phyloP scores from a whole-genome alignment of 73 alveolate species.

The Paramecium bursaria region DNA sequence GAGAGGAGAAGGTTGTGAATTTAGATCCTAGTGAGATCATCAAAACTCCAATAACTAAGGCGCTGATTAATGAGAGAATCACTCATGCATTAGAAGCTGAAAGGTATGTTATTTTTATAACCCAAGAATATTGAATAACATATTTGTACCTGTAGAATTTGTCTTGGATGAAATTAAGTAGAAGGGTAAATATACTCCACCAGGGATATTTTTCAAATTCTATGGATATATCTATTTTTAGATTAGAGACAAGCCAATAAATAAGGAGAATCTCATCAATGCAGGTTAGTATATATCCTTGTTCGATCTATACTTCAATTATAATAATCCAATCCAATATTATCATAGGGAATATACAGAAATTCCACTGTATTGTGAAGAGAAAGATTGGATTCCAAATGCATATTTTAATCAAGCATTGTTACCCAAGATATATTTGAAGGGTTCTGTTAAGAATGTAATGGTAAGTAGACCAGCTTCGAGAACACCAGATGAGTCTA shows the following conservation, averaged over 20 bases:
- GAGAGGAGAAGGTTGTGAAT: constrained; percentile 18
- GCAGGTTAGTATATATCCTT: constrained; percentile 40
- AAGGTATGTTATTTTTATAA: not conserved
- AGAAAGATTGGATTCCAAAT: constrained; percentile 36
- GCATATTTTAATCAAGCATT: not conserved
- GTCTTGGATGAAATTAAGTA: constrained; percentile 40
- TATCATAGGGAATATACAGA: constrained; percentile 27
- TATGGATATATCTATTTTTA: constrained; percentile 54
- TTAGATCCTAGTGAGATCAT: constrained; percentile 13
- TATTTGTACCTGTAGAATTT: constrained; percentile 36
- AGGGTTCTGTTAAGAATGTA: constrained; percentile 22
- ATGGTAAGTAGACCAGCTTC: not conserved
- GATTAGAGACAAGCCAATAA: constrained; percentile 45
- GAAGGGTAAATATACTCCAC: constrained; percentile 55
- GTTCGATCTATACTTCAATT: constrained; percentile 49
- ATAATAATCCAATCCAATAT: constrained; percentile 11
- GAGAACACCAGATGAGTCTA: constrained; percentile 32
- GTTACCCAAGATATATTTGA: constrained; percentile 3
- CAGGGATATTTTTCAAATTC: constrained; percentile 52
- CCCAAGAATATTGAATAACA: constrained; percentile 6
- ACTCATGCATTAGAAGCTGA: constrained; percentile 55
- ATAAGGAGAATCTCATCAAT: constrained; percentile 19
- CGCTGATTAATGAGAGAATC: constrained; percentile 33
- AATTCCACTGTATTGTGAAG: constrained; percentile 16
- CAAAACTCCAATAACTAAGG: not conserved